phyloP scores from a whole-genome alignment of 1,139 yeast species.

The Candida sp. region DNA sequence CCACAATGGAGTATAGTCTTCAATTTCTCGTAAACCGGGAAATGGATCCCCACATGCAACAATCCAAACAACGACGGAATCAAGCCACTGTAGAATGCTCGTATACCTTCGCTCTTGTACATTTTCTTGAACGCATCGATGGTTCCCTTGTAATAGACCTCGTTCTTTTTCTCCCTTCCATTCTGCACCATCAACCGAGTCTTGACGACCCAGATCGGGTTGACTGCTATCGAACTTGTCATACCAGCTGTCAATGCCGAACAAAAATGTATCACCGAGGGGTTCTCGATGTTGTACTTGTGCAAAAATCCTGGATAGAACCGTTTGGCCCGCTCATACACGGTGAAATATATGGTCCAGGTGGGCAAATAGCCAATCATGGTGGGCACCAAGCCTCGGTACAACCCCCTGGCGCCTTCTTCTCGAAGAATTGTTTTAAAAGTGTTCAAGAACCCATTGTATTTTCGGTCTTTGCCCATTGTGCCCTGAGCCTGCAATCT shows the following conservation, averaged over 20 bases:
- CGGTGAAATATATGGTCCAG: conserved; percentile 95
- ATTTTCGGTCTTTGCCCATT: conserved; percentile 27
- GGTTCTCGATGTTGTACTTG: conserved; percentile 37
- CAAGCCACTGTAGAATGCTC: conserved; percentile 89
- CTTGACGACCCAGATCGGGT: conserved; percentile 98
- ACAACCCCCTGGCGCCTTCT: conserved; percentile 85
- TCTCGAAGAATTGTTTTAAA: conserved; percentile 66
- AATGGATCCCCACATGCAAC: conserved; percentile 94
- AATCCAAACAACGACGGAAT: conserved; percentile 91
- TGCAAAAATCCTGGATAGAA: conserved; percentile 33
- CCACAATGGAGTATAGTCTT: conserved; percentile 53
- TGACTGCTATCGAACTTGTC: conserved; percentile 83
- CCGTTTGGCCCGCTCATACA: conserved; percentile 79
- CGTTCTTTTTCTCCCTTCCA: conserved; percentile 39
- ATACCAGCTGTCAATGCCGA: conserved; percentile 94
- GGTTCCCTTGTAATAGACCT: conserved; percentile 64
- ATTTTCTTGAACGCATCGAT: conserved; percentile 82
- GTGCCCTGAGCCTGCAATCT: conserved; percentile 49
- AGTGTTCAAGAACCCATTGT: conserved; percentile 65
- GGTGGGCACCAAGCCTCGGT: conserved; percentile 91
- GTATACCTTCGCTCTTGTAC: conserved; percentile 78
- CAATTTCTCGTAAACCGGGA: conserved; percentile 91
- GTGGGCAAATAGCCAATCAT: conserved; percentile 95
- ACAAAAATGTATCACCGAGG: conserved; percentile 65
- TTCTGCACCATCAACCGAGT: conserved; percentile 93